A percentile compares a stretch with the other conserved stretches of the same genome.
Conservation (phyloP, 2,329 filamentous ascomycete genomes). For the Penicillium sp. region DNA sequence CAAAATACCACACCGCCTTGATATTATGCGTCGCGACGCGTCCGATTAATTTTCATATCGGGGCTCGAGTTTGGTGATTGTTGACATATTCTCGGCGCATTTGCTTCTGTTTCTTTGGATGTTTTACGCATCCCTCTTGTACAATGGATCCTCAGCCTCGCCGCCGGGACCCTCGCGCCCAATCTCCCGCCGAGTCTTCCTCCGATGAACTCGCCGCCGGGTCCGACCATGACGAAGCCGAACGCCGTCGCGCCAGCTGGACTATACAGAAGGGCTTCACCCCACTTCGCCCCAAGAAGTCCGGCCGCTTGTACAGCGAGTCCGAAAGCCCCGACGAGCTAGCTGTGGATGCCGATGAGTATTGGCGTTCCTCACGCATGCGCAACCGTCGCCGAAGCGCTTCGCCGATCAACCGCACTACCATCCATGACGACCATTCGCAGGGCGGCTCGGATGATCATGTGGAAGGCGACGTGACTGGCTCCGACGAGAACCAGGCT, state of each 20-base stretch:
- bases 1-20: constrained; percentile 2
- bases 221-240: constrained; percentile 38
- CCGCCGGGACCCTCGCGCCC: constrained; percentile 30
- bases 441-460: constrained; percentile 18
- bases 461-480: constrained; percentile 22
- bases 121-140: not conserved
- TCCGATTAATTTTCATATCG: constrained; percentile 5
- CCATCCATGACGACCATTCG: constrained; percentile 12
- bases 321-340: constrained; percentile 50
- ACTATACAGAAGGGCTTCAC: constrained; percentile 32
- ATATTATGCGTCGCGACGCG: not conserved
- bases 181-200: constrained; percentile 37
- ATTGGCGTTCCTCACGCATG: constrained; percentile 33
- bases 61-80: not conserved
- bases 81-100: constrained; percentile 5
- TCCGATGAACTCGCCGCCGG: constrained; percentile 42
- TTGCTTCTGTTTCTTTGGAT: constrained; percentile 7
- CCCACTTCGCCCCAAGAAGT: constrained; percentile 29
- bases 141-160: constrained; percentile 36
- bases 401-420: constrained; percentile 24
- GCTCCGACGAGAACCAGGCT: constrained; percentile 15
- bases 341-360: constrained; percentile 39
- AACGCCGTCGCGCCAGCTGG: constrained; percentile 40
- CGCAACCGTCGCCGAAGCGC: constrained; percentile 26
- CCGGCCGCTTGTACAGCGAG: constrained; percentile 31